A percentile compares a stretch with the other conserved stretches of the same genome.
Evolutionary conservation across 768 basidiomycete genomes (phyloP).

Genomic region (Piloderma croceum): DNA sequence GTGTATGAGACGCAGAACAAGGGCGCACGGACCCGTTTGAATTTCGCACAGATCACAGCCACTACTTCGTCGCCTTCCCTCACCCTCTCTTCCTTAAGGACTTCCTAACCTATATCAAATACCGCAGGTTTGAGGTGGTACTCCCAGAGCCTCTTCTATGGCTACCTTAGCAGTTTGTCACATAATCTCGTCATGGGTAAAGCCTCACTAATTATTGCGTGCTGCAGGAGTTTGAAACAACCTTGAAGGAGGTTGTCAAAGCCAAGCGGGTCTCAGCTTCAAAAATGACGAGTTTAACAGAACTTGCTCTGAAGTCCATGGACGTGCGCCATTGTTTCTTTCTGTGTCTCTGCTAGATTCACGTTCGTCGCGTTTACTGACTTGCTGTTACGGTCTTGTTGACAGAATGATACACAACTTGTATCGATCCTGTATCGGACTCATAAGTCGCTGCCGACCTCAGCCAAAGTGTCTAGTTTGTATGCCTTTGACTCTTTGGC

Average conservation of each 20-base stretch:
- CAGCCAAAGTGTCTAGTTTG: slow-evolving; percentile 77
- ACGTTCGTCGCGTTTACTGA: not conserved
- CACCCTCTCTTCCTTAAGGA: slow-evolving; percentile 10
- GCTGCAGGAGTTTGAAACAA: slow-evolving; percentile 69
- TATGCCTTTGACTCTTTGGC: slow-evolving; percentile 93
- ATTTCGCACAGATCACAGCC: slow-evolving; percentile 21
- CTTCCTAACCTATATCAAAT: slow-evolving; percentile 4
- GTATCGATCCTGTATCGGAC: slow-evolving; percentile 86
- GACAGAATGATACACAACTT: slow-evolving; percentile 77
- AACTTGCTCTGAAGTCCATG: slow-evolving; percentile 71
- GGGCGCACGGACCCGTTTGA: too few relatives aligned
- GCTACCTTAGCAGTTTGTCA: slow-evolving; percentile 37
- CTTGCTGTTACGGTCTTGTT: slow-evolving; percentile 1
- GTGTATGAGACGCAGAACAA: too few relatives aligned
- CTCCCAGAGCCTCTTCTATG: slow-evolving; percentile 11
- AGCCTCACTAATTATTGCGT: slow-evolving; percentile 7
- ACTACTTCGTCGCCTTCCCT: slow-evolving; percentile 12
- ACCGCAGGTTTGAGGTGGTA: too few relatives aligned
- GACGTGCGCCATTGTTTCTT: slow-evolving; percentile 44
- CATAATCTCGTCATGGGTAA: slow-evolving; percentile 21
- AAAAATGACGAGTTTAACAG: slow-evolving; percentile 74
- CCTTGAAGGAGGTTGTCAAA: slow-evolving; percentile 75
- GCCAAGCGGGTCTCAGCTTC: slow-evolving; percentile 83
- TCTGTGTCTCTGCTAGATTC: too few relatives aligned
- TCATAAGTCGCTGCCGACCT: slow-evolving; percentile 68